Conservation (phyloP, 1,139 yeast genomes). For the Yamadazyma blattariae region DNA sequence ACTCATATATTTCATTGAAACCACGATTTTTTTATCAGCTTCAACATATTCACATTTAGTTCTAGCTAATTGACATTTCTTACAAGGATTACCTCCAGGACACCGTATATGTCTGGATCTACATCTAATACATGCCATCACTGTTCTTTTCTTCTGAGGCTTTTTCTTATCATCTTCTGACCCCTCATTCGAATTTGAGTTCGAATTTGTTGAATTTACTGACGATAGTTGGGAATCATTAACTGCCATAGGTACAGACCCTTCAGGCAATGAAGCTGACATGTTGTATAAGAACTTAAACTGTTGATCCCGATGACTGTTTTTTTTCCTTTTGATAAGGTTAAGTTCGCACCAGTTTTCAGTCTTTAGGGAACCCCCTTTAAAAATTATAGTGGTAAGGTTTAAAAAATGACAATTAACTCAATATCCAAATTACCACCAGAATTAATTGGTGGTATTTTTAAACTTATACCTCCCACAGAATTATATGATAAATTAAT, state of each 20-base stretch:
- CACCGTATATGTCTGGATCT: slow-evolving; percentile 75
- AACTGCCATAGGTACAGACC: background rate
- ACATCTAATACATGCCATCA: slow-evolving; percentile 63
- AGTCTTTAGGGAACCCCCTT: too few relatives aligned
- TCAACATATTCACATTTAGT: slow-evolving; percentile 72
- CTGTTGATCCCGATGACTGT: too few relatives aligned
- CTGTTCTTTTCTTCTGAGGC: slow-evolving; percentile 26
- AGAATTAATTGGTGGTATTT: slow-evolving; percentile 14
- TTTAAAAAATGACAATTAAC: too few relatives aligned
- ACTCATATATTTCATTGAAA: slow-evolving; percentile 69
- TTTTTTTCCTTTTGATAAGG: too few relatives aligned
- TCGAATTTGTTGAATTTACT: background rate
- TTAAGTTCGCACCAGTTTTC: too few relatives aligned
- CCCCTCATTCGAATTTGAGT: background rate
- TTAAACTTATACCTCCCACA: slow-evolving; percentile 10
- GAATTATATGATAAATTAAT: slow-evolving; percentile 15
- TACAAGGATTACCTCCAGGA: slow-evolving; percentile 79
- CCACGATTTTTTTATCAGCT: slow-evolving; percentile 75
- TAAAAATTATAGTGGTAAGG: too few relatives aligned
- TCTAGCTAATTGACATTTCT: slow-evolving; percentile 57
- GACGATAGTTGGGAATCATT: background rate
- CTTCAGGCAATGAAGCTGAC: background rate
- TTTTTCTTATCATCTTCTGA: slow-evolving; percentile 1
- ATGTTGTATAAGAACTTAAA: background rate
- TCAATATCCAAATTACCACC: background rate